Conservation (phyloP, 2,329 filamentous ascomycete species). For the Xylariomycetidae sp. region DNA sequence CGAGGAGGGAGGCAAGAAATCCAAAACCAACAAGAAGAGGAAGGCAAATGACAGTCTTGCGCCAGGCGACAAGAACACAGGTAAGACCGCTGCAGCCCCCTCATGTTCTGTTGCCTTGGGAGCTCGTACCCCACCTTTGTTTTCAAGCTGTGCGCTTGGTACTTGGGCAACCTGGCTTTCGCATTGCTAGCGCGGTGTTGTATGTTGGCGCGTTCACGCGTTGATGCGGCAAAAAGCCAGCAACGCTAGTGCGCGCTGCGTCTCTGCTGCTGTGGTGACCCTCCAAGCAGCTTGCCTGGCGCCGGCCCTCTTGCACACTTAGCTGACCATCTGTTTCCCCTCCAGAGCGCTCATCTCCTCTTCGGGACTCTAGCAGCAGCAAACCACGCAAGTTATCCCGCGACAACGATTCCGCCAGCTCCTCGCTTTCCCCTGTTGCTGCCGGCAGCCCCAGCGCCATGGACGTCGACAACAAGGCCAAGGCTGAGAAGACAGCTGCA, state of each 20-base stretch:
- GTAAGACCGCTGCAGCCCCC: constrained; percentile 14
- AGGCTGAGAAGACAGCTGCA: constrained; percentile 34
- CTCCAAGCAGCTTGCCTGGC: constrained; percentile 1
- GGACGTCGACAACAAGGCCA: constrained; percentile 52
- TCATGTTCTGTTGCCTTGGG: neutral
- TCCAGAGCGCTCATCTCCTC: constrained; percentile 49
- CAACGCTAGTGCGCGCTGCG: too few species aligned
- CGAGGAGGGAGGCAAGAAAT: constrained; percentile 44
- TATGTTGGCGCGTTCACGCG: too few species aligned
- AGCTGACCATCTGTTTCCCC: constrained; percentile 10
- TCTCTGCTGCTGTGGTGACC: too few species aligned
- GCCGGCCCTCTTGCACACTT: neutral
- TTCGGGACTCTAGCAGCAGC: constrained; percentile 38
- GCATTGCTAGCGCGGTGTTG: too few species aligned
- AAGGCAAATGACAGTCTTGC: constrained; percentile 59
- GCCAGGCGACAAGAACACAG: constrained; percentile 43
- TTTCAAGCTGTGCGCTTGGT: too few species aligned
- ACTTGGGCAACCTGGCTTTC: too few species aligned
- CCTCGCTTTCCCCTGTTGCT: constrained; percentile 52
- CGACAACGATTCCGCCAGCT: constrained; percentile 50
- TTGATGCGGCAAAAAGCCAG: too few species aligned
- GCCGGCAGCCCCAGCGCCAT: constrained; percentile 47
- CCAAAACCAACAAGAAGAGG: constrained; percentile 74
- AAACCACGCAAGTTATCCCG: constrained; percentile 47
- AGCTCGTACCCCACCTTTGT: too few species aligned